Evolutionary conservation across 139 green algal genomes (phyloP).

Genomic region (Coccomyxa sp.): DNA sequence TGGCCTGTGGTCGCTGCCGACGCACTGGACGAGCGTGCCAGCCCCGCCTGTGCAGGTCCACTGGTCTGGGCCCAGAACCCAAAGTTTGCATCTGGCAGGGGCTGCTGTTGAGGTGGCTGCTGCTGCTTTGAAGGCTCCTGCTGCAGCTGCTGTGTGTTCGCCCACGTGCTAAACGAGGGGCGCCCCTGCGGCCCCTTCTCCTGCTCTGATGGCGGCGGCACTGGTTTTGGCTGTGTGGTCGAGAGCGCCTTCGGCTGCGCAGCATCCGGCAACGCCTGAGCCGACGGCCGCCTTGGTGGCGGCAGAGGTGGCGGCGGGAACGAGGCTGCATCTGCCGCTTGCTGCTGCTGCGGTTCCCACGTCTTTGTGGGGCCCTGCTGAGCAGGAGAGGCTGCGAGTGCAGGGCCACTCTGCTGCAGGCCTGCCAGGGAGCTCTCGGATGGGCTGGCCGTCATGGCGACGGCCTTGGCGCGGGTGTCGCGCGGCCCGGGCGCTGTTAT

Average conservation of each 20-base stretch:
- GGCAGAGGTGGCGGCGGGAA: neutral
- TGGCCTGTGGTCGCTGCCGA: no score
- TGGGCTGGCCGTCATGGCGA: no score
- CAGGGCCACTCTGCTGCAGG: no score
- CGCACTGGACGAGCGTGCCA: no score
- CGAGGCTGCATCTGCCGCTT: neutral
- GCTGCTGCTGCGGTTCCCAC: neutral
- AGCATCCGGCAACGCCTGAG: neutral
- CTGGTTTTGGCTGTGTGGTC: no score
- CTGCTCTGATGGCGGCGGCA: no score
- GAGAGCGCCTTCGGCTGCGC: no score
- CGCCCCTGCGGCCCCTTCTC: no score
- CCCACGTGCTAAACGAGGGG: no score
- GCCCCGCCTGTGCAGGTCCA: neutral
- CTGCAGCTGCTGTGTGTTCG: neutral
- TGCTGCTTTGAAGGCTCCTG: slow-evolving; percentile 8
- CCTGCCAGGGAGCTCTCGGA: no score
- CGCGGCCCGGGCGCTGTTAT: neutral
- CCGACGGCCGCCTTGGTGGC: neutral
- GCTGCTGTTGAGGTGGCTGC: slow-evolving; percentile 1
- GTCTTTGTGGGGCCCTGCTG: neutral
- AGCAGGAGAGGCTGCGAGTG: no score
- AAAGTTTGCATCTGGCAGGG: neutral
- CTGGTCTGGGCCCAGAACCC: neutral
- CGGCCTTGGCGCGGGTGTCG: neutral